These are phyloP conservation scores for Pichia sp. DNA, from an alignment of 1,139 yeast genomes.

Conservation along the genomic window DNA sequence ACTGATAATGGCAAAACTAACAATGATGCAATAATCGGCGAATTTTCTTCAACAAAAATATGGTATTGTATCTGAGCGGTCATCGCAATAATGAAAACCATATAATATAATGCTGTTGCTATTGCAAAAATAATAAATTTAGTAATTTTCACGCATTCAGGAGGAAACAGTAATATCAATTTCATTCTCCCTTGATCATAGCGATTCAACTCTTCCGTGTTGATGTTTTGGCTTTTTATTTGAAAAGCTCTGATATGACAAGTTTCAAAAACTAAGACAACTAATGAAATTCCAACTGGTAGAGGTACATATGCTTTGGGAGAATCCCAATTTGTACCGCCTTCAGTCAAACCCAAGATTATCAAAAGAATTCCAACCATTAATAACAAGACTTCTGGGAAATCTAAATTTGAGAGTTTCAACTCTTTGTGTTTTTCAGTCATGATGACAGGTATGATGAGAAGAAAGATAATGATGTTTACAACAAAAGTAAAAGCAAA, in stretches of 20 bases:
- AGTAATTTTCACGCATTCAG: constrained; percentile 4
- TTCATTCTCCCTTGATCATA: constrained; percentile 12
- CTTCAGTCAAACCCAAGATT: constrained; percentile 29
- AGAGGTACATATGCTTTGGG: constrained; percentile 26
- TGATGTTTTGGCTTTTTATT: not conserved
- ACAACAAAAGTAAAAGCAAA: constrained; percentile 19
- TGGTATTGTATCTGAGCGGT: constrained; percentile 13
- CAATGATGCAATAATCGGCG: constrained; percentile 23
- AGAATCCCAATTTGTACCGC: constrained; percentile 26
- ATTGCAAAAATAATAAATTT: constrained; percentile 14
- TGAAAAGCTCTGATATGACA: constrained; percentile 13
- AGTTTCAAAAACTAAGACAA: constrained; percentile 17
- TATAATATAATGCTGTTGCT: constrained; percentile 8
- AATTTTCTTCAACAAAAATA: constrained; percentile 13
- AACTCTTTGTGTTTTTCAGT: constrained; percentile 14
- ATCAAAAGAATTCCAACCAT: constrained; percentile 26
- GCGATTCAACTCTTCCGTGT: too few species aligned
- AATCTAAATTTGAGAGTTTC: constrained; percentile 23
- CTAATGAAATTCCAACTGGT: constrained; percentile 22
- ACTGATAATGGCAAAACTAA: constrained; percentile 22
- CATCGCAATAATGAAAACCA: constrained; percentile 7
- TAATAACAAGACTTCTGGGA: constrained; percentile 21
- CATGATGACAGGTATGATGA: constrained; percentile 20
- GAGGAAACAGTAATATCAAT: constrained; percentile 16
- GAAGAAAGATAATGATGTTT: constrained; percentile 14